Percentiles rank a stretch among this genome's conserved stretches.
Conservation (phyloP, 2,329 filamentous ascomycete species). For the Fusarium euwallaceae region DNA sequence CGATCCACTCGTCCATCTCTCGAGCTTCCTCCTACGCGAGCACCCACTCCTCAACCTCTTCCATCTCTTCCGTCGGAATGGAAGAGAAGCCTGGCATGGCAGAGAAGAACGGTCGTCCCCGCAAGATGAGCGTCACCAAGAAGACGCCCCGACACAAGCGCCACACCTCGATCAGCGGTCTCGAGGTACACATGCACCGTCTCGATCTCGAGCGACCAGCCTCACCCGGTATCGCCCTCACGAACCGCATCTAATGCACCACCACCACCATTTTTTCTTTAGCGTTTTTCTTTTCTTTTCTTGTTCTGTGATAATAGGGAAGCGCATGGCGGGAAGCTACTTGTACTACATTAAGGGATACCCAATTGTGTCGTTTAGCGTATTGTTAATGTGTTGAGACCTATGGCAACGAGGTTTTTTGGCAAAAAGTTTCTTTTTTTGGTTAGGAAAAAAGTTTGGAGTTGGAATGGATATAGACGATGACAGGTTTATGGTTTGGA, state of each 20-base stretch:
- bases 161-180: constrained; percentile 38
- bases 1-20: constrained; percentile 44
- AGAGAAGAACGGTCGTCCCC: constrained; percentile 44
- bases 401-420: constrained; percentile 3
- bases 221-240: constrained; percentile 46
- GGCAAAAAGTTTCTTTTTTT: neutral
- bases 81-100: constrained; percentile 39
- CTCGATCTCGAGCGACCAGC: constrained; percentile 47
- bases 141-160: constrained; percentile 43
- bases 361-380: constrained; percentile 10
- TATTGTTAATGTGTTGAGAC: constrained; percentile 7
- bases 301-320: neutral
- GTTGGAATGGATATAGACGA: constrained; percentile 7
- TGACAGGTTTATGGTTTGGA: neutral
- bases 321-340: constrained; percentile 3
- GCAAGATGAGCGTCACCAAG: constrained; percentile 49
- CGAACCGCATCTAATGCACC: constrained; percentile 43
- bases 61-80: constrained; percentile 40
- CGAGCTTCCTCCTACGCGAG: constrained; percentile 46
- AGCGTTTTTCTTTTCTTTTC: neutral
- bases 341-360: constrained; percentile 6
- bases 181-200: constrained; percentile 44
- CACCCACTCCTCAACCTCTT: constrained; percentile 42
- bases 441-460: neutral
- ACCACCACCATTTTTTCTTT: neutral